Evolutionary conservation across 2,329 filamentous ascomycete species (phyloP), one percentile per base, ranked within the genome.

Genomic region (Penicillium sp.): DNA sequence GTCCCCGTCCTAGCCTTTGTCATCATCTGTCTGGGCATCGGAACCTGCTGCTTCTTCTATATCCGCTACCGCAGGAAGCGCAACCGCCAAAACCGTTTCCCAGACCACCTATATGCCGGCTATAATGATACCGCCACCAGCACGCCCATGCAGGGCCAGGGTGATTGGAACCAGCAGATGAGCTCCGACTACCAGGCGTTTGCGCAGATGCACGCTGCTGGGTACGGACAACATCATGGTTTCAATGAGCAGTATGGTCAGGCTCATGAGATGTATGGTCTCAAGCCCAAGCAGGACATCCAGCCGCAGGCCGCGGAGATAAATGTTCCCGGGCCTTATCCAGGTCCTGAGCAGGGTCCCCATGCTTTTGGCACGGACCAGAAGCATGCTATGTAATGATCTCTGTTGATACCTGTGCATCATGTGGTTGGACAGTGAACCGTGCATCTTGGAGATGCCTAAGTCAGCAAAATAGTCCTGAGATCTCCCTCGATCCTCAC

Each of bases 1-100:
- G 63, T 79, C 2, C 77, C 77, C 6, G 71, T 79, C 31, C 60
- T 79, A 14, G 75, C 70, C 6, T 76, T 77, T 56, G 56, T 77
- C 3, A 63, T 79, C 25, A 51, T 78, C 2, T 57, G 75, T 26
- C 60, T 62, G 25, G 54, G 63, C 2, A 55, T 69, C 1, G 65
- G 67, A 5, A 63, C 69, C 20, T 73, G 74, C 48, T 78, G 77
- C 56, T 74, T 75, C 63, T 75, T 73, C 58, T 76, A 72, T 53
- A 73, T 78, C 51, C 70, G 74, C 20, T 70, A 69, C 48, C 73
- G 75, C n/a, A 74, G 76, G 45, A 75, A 71, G 62, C 65, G 69
- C 54, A 63, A 62, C 20, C 59, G 65, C 23, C 65, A 67, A 20
- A 50, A 61, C 42, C 67, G 69, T n/a, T 62, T 64, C 20, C 60